Evolutionary conservation across 768 basidiomycete species (phyloP).

Genomic region (Tricholoma terreum): DNA sequence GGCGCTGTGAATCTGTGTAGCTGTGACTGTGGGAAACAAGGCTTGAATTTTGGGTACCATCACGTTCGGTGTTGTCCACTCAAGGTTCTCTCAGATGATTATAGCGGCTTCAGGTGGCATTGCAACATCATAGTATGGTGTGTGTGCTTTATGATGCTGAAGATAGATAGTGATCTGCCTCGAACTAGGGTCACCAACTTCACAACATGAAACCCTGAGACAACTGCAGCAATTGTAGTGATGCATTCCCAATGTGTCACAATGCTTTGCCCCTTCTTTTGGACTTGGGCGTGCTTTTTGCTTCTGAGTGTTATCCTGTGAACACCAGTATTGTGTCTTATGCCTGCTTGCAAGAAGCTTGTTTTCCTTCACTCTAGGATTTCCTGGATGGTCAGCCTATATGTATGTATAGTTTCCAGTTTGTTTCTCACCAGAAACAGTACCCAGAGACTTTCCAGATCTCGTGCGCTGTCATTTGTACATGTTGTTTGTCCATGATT

Average conservation of each 20-base stretch:
- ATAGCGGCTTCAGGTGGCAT: neutral
- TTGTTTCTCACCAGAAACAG: neutral
- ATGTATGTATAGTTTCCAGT: neutral
- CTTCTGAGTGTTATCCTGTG: neutral
- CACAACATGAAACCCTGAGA: neutral
- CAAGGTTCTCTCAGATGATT: no score
- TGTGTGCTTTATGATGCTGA: neutral
- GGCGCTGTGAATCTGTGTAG: no score
- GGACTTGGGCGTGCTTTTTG: neutral
- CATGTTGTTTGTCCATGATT: neutral
- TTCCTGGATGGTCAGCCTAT: no score
- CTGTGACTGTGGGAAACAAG: no score
- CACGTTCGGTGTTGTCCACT: no score
- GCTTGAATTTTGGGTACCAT: no score
- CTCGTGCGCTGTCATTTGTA: neutral
- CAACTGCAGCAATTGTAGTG: neutral
- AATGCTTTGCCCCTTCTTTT: neutral
- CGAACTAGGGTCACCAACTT: neutral
- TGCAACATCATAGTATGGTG: neutral
- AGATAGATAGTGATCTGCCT: neutral
- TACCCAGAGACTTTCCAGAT: neutral
- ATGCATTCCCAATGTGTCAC: neutral
- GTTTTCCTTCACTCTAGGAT: no score
- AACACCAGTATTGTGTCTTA: neutral
- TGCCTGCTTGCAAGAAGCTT: neutral